Evolutionary conservation across 169 alveolate genomes (phyloP).

Genomic region (Plasmodium inui): DNA sequence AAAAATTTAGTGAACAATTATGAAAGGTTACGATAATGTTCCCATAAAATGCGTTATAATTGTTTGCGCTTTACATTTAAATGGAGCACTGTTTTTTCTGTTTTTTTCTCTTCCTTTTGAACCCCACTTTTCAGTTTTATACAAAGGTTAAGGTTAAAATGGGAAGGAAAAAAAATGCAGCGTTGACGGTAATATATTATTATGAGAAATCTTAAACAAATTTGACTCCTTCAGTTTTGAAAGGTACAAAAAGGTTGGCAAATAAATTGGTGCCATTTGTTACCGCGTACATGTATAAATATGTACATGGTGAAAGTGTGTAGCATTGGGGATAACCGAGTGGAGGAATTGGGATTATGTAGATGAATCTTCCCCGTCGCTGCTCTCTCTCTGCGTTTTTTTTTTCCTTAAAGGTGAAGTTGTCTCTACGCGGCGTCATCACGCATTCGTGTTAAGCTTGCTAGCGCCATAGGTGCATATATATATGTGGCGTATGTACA

Average conservation of each 20-base stretch:
- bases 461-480: not conserved
- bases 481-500: not conserved
- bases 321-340: not conserved
- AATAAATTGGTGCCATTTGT: not conserved
- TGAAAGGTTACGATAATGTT: not conserved
- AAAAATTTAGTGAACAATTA: not conserved
- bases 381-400: not conserved
- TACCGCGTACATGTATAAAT: not conserved
- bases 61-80: constrained; percentile 1
- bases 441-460: not conserved
- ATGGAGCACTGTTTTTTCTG: not conserved
- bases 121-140: not conserved
- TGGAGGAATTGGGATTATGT: not conserved
- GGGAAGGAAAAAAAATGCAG: constrained; percentile 16
- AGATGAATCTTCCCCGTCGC: not conserved
- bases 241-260: not conserved
- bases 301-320: not conserved
- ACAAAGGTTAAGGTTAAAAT: constrained; percentile 14
- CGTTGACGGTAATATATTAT: not conserved
- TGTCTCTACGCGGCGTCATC: not conserved
- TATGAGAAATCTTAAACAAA: not conserved
- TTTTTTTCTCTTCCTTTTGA: constrained; percentile 1
- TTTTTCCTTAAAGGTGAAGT: not conserved
- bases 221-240: not conserved
- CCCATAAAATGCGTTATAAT: not conserved